A percentile compares a stretch with the other conserved stretches of the same genome.
These are phyloP conservation scores for Suzukiozyma palmioleophila DNA, from an alignment of 1,139 yeast species.

Conservation along the genomic window DNA sequence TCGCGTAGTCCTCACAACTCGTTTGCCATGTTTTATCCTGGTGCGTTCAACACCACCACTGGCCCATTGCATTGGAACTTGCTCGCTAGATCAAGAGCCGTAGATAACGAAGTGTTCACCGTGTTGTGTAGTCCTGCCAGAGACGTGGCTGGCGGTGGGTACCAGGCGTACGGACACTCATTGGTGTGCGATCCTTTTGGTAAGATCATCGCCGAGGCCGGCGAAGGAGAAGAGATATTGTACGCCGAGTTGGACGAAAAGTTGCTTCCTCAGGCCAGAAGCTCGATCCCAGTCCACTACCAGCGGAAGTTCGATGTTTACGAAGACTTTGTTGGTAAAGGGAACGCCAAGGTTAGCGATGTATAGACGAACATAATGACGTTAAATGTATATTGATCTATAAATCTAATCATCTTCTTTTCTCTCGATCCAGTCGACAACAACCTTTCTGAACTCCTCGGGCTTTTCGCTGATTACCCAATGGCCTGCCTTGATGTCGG, in stretches of 20 bases:
- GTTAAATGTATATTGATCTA: neutral
- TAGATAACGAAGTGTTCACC: constrained; percentile 82
- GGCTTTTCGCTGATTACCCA: constrained; percentile 89
- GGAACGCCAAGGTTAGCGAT: constrained; percentile 37
- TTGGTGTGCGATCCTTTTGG: constrained; percentile 85
- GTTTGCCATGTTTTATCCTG: constrained; percentile 90
- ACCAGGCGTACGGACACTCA: constrained; percentile 93
- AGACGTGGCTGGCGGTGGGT: constrained; percentile 57
- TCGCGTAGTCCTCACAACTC: constrained; percentile 65
- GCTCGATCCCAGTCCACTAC: constrained; percentile 68
- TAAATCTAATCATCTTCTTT: constrained; percentile 40
- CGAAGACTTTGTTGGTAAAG: constrained; percentile 54
- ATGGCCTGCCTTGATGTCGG: constrained; percentile 82
- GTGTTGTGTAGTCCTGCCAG: constrained; percentile 87
- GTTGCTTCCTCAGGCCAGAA: constrained; percentile 56
- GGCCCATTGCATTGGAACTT: constrained; percentile 95
- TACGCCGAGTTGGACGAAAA: constrained; percentile 75
- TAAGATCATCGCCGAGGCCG: constrained; percentile 76
- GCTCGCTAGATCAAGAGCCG: constrained; percentile 80
- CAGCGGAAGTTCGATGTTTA: constrained; percentile 84
- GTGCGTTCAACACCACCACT: constrained; percentile 93
- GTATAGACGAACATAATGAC: constrained; percentile 12
- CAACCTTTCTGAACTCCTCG: constrained; percentile 53
- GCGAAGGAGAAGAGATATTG: constrained; percentile 75
- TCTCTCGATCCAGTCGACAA: constrained; percentile 55